A percentile compares a stretch with the other conserved stretches of the same genome.
Evolutionary conservation across 345 rosid species (phyloP).

Genomic region (Erodium maritimum): DNA sequence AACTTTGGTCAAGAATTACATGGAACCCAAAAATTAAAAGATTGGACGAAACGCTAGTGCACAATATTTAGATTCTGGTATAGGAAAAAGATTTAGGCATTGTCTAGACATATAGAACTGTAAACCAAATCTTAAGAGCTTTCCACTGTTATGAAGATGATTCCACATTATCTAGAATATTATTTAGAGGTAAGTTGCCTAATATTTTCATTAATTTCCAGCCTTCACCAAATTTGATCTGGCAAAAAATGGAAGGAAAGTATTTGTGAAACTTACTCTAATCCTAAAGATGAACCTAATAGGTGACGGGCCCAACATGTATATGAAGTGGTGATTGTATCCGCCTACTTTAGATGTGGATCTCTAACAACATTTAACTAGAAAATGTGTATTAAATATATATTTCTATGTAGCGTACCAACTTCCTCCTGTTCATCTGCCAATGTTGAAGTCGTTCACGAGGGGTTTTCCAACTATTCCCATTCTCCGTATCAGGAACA

Average conservation of each 20-base stretch:
- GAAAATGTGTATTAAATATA: not conserved
- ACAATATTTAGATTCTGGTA: too few species aligned
- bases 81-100: not conserved
- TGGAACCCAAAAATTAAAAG: not conserved
- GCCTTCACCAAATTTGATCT: not conserved
- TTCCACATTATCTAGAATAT: not conserved
- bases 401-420: constrained; percentile 31
- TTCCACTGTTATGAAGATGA: not conserved
- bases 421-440: constrained; percentile 95
- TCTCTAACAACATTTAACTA: not conserved
- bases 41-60: not conserved
- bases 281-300: too few species aligned
- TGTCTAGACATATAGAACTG: not conserved
- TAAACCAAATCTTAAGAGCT: not conserved
- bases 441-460: constrained; percentile 95
- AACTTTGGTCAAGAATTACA: not conserved
- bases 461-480: constrained; percentile 78
- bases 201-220: not conserved
- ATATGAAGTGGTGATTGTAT: too few species aligned
- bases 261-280: too few species aligned
- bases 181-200: not conserved
- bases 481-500: constrained; percentile 61
- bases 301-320: too few species aligned
- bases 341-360: too few species aligned
- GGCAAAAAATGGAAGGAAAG: not conserved